These are phyloP conservation scores for Debaryomyces fabryi DNA, from an alignment of 1,139 yeast species.

Conservation along the genomic window DNA sequence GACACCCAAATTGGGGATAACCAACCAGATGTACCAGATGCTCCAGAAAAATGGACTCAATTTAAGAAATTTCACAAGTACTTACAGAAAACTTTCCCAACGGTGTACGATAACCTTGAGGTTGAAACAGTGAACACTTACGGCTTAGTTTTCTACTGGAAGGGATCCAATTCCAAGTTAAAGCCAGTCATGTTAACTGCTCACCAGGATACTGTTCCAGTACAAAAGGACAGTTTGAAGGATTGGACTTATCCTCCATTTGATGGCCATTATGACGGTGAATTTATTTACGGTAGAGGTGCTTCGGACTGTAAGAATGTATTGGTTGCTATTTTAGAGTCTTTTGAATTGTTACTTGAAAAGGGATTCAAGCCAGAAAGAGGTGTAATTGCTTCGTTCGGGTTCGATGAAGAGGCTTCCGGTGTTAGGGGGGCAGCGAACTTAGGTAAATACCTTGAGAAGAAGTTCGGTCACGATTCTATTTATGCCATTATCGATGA, in stretches of 20 bases:
- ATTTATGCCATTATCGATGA: conserved; percentile 48
- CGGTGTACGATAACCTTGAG: conserved; percentile 49
- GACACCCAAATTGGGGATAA: conserved; percentile 50
- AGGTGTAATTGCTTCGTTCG: conserved; percentile 44
- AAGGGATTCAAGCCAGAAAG: conserved; percentile 37
- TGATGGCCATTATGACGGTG: conserved; percentile 67
- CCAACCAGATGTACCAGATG: conserved; percentile 42
- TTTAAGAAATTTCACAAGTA: conserved; percentile 59
- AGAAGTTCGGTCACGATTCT: conserved; percentile 36
- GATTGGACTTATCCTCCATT: conserved; percentile 76
- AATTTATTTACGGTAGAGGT: conserved; percentile 43
- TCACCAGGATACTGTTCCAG: conserved; percentile 86
- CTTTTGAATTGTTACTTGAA: conserved; percentile 37
- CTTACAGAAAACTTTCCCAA: conserved; percentile 60
- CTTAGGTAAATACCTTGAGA: conserved; percentile 33
- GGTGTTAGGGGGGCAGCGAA: conserved; percentile 40
- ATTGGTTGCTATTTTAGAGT: conserved; percentile 41
- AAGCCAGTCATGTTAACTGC: conserved; percentile 74
- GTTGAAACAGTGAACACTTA: conserved; percentile 63
- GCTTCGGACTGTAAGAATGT: conserved; percentile 46
- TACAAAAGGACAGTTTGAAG: conserved; percentile 56
- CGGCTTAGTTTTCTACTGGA: conserved; percentile 69
- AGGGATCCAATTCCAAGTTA: conserved; percentile 54
- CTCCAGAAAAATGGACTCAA: conserved; percentile 42
- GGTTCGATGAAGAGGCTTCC: conserved; percentile 48